Percentiles rank a stretch among this genome's conserved stretches.
Evolutionary conservation across 108 stramenopile genomes (phyloP).

Genomic region (Pseudonitzschia multistriata): DNA sequence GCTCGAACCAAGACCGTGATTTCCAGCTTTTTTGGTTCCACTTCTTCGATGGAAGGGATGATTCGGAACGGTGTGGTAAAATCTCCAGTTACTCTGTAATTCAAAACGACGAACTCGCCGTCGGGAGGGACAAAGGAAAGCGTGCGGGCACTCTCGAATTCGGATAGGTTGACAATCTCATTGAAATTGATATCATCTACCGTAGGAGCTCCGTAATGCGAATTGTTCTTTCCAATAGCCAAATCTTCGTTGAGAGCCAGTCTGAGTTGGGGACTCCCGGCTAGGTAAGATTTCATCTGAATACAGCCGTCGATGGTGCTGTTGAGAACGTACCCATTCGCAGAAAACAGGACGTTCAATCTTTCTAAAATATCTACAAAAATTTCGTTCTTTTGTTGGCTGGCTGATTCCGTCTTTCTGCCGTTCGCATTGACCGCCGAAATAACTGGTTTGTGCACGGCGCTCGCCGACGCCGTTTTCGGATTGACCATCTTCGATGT

Average conservation of each 20-base stretch:
- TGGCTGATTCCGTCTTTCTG: constrained; percentile 43
- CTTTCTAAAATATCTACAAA: constrained; percentile 99
- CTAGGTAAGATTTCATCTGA: constrained; percentile 93
- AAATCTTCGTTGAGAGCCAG: constrained; percentile 98
- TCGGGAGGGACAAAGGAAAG: constrained; percentile 97
- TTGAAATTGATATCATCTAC: constrained; percentile 99
- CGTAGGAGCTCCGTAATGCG: constrained; percentile 74
- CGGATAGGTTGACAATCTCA: constrained; percentile 95
- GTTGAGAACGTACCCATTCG: constrained; percentile 97
- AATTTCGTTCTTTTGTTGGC: constrained; percentile 97
- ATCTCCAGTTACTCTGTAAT: constrained; percentile 95
- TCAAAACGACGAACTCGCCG: constrained; percentile 98
- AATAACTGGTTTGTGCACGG: constrained; percentile 96
- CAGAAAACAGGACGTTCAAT: constrained; percentile 96
- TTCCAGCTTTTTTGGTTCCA: constrained; percentile 87
- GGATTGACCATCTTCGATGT: constrained; percentile 91
- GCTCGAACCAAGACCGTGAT: constrained; percentile 87
- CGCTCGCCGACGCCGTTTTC: constrained; percentile 94
- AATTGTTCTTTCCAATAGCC: constrained; percentile 82
- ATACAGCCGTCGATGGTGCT: constrained; percentile 98
- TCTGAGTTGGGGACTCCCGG: constrained; percentile 96
- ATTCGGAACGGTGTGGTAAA: constrained; percentile 97
- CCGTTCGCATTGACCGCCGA: constrained; percentile 75
- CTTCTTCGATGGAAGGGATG: constrained; percentile 93
- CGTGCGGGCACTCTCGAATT: constrained; percentile 89